These are phyloP conservation scores for Venturia effusa DNA, from an alignment of 2,329 filamentous ascomycete species.

Conservation along the genomic window DNA sequence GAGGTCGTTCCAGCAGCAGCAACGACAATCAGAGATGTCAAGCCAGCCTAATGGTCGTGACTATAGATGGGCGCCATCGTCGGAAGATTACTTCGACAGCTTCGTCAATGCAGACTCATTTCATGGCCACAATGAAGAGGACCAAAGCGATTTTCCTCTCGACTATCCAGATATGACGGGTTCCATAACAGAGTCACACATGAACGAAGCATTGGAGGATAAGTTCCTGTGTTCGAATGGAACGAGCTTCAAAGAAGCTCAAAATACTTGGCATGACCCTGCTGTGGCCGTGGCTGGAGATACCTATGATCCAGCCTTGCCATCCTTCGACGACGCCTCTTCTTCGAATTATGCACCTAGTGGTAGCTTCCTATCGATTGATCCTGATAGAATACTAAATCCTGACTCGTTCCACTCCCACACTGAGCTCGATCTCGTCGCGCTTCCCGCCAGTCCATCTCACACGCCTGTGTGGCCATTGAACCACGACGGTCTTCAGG, in stretches of 20 bases:
- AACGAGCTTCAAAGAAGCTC: conserved; percentile 29
- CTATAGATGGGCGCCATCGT: conserved; percentile 41
- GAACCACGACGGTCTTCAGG: not conserved
- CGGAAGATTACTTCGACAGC: conserved; percentile 53
- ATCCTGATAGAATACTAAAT: not conserved
- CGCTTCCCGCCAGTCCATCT: not conserved
- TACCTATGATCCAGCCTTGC: conserved; percentile 29
- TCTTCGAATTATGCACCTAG: conserved; percentile 2
- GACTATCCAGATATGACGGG: conserved; percentile 43
- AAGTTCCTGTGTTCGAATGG: conserved; percentile 35
- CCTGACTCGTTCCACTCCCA: not conserved
- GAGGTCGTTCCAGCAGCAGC: not conserved
- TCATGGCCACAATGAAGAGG: conserved; percentile 34
- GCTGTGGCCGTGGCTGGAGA: not conserved
- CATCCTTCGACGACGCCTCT: conserved; percentile 15
- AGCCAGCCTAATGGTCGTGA: conserved; percentile 33
- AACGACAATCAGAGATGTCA: not conserved
- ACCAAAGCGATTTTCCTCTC: conserved; percentile 34
- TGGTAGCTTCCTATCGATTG: not conserved
- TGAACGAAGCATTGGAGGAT: conserved; percentile 28
- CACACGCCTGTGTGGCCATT: not conserved
- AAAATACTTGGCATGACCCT: conserved; percentile 39
- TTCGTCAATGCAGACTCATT: conserved; percentile 49
- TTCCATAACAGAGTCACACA: conserved; percentile 38
- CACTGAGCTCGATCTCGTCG: not conserved